Conservation (phyloP, 2,329 filamentous ascomycete species). For the Diplocarpon mali region DNA sequence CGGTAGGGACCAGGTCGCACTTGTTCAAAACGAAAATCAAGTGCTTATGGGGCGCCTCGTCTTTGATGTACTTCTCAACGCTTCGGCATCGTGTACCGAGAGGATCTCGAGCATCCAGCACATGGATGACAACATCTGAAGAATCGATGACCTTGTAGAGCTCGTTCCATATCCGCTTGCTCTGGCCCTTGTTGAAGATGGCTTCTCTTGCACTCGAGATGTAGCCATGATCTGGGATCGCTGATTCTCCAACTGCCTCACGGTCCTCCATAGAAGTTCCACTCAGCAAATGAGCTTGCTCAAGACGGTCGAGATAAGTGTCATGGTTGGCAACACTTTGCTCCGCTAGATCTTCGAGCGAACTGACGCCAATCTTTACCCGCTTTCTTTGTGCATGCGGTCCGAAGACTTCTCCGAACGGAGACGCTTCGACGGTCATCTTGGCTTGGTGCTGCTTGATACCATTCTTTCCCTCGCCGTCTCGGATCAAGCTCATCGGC, state of each 20-base stretch:
- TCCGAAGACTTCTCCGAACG: conserved; percentile 83
- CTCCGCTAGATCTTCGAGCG: conserved; percentile 70
- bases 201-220: conserved; percentile 63
- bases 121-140: conserved; percentile 91
- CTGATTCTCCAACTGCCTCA: conserved; percentile 35
- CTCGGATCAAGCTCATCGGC: conserved; percentile 85
- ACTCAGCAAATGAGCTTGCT: conserved; percentile 66
- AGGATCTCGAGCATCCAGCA: conserved; percentile 81
- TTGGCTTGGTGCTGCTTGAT: conserved; percentile 89
- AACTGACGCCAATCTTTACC: conserved; percentile 77
- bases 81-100: conserved; percentile 81
- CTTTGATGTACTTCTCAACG: conserved; percentile 84
- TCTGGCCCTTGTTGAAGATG: conserved; percentile 90
- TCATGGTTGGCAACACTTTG: conserved; percentile 73
- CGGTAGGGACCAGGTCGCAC: conserved; percentile 84
- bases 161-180: conserved; percentile 95
- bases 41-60: conserved; percentile 94
- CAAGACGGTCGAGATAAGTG: conserved; percentile 66
- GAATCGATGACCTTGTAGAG: conserved; percentile 92
- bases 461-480: conserved; percentile 67
- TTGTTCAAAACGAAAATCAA: conserved; percentile 85
- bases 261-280: conserved; percentile 50
- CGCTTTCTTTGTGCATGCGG: conserved; percentile 88
- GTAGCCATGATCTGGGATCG: conserved; percentile 31
- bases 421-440: conserved; percentile 79